Percentiles rank a stretch among this genome's conserved stretches.
Evolutionary conservation across 495 filamentous ascomycete genomes (phyloP).

Genomic region (Hypoxylon perforatum): DNA sequence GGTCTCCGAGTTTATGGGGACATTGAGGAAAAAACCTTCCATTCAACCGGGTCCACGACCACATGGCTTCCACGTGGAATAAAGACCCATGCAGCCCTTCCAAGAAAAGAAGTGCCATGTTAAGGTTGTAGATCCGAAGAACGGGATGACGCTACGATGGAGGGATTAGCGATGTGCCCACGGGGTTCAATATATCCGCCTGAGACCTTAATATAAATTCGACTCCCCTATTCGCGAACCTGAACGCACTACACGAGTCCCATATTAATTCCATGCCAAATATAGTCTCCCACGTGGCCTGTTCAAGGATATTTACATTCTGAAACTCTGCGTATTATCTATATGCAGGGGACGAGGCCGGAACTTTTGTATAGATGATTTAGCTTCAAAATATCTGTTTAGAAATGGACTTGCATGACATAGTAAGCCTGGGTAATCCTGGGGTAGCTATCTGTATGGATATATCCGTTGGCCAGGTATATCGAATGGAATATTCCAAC

Average conservation of each 20-base stretch:
- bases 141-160: conserved; percentile 6
- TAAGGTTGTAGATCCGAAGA: conserved; percentile 7
- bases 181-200: conserved; percentile 15
- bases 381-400: conserved; percentile 15
- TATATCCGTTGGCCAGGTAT: background rate
- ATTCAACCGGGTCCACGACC: conserved; percentile 32
- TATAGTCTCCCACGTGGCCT: conserved; percentile 36
- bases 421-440: background rate
- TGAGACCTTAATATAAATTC: conserved; percentile 7
- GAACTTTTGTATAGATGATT: conserved; percentile 1
- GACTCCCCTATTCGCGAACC: conserved; percentile 1
- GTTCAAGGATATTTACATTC: background rate
- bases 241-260: conserved; percentile 5
- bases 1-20: conserved; percentile 23
- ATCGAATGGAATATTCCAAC: conserved; percentile 8
- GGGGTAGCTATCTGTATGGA: background rate
- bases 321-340: conserved; percentile 7
- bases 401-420: background rate
- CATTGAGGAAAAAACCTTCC: conserved; percentile 21
- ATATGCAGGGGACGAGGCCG: conserved; percentile 11
- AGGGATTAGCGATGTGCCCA: conserved; percentile 18
- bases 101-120: background rate
- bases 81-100: conserved; percentile 14
- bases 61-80: conserved; percentile 41
- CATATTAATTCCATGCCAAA: conserved; percentile 27